These are phyloP conservation scores for Scolecobasidium constrictum DNA, from an alignment of 2,329 filamentous ascomycete species.

Conservation along the genomic window DNA sequence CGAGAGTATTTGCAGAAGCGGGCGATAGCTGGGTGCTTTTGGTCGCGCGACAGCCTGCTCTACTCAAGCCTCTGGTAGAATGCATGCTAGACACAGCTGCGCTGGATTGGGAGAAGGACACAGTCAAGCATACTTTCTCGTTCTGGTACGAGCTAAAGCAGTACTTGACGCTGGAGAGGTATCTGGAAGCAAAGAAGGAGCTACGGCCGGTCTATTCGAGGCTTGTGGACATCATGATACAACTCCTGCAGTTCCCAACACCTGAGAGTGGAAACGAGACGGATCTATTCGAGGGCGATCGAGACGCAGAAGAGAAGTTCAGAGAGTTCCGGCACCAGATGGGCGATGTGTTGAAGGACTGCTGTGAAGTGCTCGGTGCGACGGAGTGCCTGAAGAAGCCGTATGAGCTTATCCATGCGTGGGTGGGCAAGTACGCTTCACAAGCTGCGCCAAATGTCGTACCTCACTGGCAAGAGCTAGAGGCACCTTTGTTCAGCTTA, in stretches of 20 bases:
- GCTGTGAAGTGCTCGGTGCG: constrained; percentile 90
- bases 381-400: constrained; percentile 86
- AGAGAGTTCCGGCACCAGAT: constrained; percentile 92
- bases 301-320: constrained; percentile 94
- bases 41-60: constrained; percentile 69
- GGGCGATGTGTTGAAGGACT: constrained; percentile 95
- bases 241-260: constrained; percentile 76
- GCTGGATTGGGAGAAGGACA: constrained; percentile 78
- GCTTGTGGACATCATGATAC: constrained; percentile 86
- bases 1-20: constrained; percentile 82
- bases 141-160: constrained; percentile 99
- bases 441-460: constrained; percentile 65
- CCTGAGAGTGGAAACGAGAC: constrained; percentile 62
- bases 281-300: constrained; percentile 90
- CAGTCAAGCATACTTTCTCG: constrained; percentile 84
- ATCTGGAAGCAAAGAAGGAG: constrained; percentile 67
- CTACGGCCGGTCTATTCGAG: constrained; percentile 75
- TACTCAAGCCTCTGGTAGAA: constrained; percentile 80
- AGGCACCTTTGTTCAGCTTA: constrained; percentile 90
- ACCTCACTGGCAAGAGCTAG: constrained; percentile 91
- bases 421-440: constrained; percentile 73
- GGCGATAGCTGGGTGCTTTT: constrained; percentile 91
- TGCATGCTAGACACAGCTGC: constrained; percentile 85
- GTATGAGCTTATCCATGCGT: constrained; percentile 72
- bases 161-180: constrained; percentile 83